phyloP scores from a whole-genome alignment of 2,329 filamentous ascomycete genomes.

The Aspergillus tubingensis region DNA sequence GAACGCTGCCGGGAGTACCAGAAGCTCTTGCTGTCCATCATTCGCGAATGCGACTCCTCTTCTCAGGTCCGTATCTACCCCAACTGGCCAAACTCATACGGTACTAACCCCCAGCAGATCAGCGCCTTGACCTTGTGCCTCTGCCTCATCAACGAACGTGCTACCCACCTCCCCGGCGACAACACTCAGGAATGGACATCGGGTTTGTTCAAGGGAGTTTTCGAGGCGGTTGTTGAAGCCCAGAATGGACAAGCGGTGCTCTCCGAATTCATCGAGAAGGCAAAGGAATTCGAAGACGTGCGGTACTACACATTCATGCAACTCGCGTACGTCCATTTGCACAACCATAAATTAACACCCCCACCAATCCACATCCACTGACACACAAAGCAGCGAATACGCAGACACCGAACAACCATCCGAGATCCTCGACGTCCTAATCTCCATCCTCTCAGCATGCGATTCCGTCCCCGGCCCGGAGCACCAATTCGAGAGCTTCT shows the following conservation, averaged over 20 bases:
- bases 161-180: conserved; percentile 60
- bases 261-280: conserved; percentile 72
- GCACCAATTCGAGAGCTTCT: conserved; percentile 41
- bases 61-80: conserved; percentile 43
- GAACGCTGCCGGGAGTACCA: conserved; percentile 73
- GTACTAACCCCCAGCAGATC: conserved; percentile 45
- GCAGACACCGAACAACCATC: conserved; percentile 29
- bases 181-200: conserved; percentile 71
- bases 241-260: conserved; percentile 61
- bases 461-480: conserved; percentile 64
- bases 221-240: conserved; percentile 63
- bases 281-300: conserved; percentile 80
- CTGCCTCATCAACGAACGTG: conserved; percentile 81
- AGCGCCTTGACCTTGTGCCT: conserved; percentile 78
- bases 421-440: conserved; percentile 37
- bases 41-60: conserved; percentile 62
- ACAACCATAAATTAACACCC: no score
- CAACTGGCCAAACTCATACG: background rate
- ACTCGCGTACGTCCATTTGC: conserved; percentile 61
- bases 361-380: background rate
- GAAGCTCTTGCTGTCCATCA: conserved; percentile 59
- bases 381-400: conserved; percentile 34
- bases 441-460: conserved; percentile 51
- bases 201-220: conserved; percentile 64
- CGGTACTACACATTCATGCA: conserved; percentile 78